Base-by-base conservation (phyloP, 2,329 filamentous ascomycete genomes). In the Myriosclerotinia duriaeana region DNA sequence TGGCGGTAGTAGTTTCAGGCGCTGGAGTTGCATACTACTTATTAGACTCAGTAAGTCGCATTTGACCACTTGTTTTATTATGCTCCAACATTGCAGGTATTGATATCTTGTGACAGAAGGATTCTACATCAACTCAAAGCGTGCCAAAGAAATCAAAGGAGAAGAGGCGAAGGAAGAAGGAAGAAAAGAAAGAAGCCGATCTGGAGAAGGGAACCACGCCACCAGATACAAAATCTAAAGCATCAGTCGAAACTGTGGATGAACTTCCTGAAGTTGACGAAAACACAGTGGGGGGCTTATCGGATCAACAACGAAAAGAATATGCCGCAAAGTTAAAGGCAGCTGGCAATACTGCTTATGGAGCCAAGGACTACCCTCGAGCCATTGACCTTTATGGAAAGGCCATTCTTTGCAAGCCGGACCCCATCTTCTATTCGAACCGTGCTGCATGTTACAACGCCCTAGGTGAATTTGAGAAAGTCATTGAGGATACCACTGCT, bases 371-470 rank as follows among this genome's bases (percentile, higher is more conserved):
- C 76, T 97, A 97, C 81, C 89, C 92, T 80, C 88, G 87, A 74
- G 95, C 95, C 72, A 99, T 99, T 77, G 90, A 93, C 5, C 87
- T 99, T 46, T 99, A 99, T 81, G 91, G 91, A 72, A 92, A 96
- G 81, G 95, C 95, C 61, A 96, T 99, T 74, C 82, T 98, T 62
- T 98, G 95, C 89, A 96, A 95, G 82, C 90, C 93, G 67, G 95
- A 99, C 76, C 93, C 95, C 42, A 93, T 99, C 78, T 99, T 95
- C 84, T 99, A 96, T 85, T 98, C 95, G 71, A 99, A 99, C 85
- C 90, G 95, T 74, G 95, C 95, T 67, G 95, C 95, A 65, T 99
- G 95, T 85, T 96, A 93, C 82, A 98, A 97, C 78, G 93, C 95
- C 72, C 87, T 95, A 77, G 88, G 87, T 71, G 86, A 97, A 74